Evolutionary conservation across 23 red algal species (phyloP).

Genomic region (Gracilaria domingensis): DNA sequence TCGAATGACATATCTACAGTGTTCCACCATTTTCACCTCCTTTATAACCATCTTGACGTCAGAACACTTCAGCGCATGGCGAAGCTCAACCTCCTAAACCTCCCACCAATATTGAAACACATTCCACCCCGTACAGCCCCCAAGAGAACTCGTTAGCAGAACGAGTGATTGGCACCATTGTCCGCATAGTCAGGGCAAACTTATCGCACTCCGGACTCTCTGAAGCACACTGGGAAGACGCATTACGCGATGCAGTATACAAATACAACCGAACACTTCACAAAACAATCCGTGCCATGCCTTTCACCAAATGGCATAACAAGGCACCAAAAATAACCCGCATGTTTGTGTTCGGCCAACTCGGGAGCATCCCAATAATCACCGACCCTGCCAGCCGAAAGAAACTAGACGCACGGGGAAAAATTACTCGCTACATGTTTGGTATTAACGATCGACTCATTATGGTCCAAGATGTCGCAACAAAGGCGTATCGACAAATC

Average conservation of each 20-base stretch:
- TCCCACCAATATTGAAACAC: background rate
- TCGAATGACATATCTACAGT: background rate
- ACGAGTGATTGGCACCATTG: slow-evolving; percentile 7
- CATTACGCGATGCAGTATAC: background rate
- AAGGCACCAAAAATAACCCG: background rate
- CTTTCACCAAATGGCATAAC: background rate
- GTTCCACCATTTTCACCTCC: background rate
- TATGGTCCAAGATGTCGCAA: background rate
- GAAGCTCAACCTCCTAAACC: background rate
- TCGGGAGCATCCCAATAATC: slow-evolving; percentile 1
- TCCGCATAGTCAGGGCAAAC: background rate
- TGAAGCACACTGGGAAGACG: background rate
- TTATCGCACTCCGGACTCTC: background rate
- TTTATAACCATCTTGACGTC: background rate
- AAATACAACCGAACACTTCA: background rate
- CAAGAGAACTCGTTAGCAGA: slow-evolving; percentile 30
- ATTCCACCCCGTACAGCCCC: slow-evolving; percentile 23
- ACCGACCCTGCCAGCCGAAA: background rate
- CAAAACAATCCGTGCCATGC: background rate
- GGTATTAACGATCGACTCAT: background rate
- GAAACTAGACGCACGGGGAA: slow-evolving; percentile 10
- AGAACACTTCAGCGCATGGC: background rate
- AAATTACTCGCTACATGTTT: background rate
- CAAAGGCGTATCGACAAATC: background rate
- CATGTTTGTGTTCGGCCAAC: slow-evolving; percentile 10